Base-by-base conservation (phyloP, 75 land plant species). In the Cryptomeria japonica region DNA sequence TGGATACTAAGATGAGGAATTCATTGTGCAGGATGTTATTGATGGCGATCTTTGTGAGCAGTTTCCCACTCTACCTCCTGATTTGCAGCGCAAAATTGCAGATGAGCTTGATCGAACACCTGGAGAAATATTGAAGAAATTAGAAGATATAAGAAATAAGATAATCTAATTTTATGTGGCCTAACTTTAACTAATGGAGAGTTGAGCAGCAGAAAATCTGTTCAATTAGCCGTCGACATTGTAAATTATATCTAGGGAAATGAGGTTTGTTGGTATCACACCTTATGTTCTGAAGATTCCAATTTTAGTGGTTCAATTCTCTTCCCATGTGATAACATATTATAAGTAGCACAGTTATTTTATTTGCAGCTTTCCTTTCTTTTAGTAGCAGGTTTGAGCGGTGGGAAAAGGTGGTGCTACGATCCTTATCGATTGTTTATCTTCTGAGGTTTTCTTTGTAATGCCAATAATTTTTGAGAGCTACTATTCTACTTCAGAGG, bases 11-110 rank as follows among this genome's bases (percentile, higher is more conserved):
- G 49, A 46, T n/a, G 34, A 46, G 49, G 51, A 75, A 3, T 75
- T 22, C 34, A 11, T 42, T 88, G 28, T 89, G 93, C 97, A 98
- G 99, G 99, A 98, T 91, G 99, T 98, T 41, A 95, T 97, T 91
- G 99, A 98, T 95, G 99, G 99, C 1, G 99, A 98, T 88, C 92
- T 98, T 25, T 98, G 99, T 88, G 99, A 98, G 84, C 99, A 98
- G 86, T 98, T 95, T 85, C 97, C 99, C 2, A 93, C 99, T 3
- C 93, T 98, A 28, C 91, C 99, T 9, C 83, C 94, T 56, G 99
- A 98, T 88, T 51, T 98, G 96, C 99, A 98, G 89, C 92, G 97
- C 64, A 98, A 97, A 88, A 98, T 98, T 89, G 99, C 99, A n/a
- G 99, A 98, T 87, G 99, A 98, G 86, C 92, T 98, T 82, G 99